Percentiles rank a stretch among this genome's conserved stretches.
Conservation (phyloP, 441 rosid genomes). For the Hura crepitans region DNA sequence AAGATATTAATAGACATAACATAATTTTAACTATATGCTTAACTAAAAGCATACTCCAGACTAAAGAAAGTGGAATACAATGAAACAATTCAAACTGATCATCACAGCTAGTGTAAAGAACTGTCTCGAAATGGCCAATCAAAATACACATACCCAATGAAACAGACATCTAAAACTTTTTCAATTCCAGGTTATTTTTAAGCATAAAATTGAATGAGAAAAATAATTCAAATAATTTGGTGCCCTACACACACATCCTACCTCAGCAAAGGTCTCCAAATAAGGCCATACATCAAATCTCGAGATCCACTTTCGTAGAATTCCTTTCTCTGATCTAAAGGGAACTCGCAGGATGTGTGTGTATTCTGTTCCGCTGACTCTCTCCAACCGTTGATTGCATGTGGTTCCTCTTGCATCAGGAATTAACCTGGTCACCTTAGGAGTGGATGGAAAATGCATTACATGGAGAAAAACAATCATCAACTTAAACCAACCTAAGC, state of each 20-base stretch:
- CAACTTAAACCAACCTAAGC: background rate
- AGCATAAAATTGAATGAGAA: background rate
- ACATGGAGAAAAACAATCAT: slow-evolving; percentile 7
- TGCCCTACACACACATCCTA: slow-evolving; percentile 21
- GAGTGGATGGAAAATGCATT: slow-evolving; percentile 18
- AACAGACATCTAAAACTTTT: slow-evolving; percentile 3
- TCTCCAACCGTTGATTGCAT: slow-evolving; percentile 88
- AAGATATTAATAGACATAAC: background rate
- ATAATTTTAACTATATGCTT: background rate
- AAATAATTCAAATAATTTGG: background rate
- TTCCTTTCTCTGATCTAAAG: slow-evolving; percentile 82
- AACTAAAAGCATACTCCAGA: background rate
- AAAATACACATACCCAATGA: background rate
- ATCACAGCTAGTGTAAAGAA: background rate
- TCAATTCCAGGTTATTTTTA: background rate
- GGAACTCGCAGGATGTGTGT: slow-evolving; percentile 84
- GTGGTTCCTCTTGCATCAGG: slow-evolving; percentile 93
- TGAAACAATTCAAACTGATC: background rate
- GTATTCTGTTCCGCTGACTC: slow-evolving; percentile 88
- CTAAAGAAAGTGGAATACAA: background rate
- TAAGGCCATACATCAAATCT: slow-evolving; percentile 99
- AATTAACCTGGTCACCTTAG: slow-evolving; percentile 81
- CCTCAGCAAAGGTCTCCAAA: slow-evolving; percentile 84
- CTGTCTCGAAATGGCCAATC: background rate
- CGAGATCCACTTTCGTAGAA: slow-evolving; percentile 90